These are phyloP conservation scores for Paracorniculantispora psalliotae DNA, from an alignment of 2,329 filamentous ascomycete species.

Conservation along the genomic window DNA sequence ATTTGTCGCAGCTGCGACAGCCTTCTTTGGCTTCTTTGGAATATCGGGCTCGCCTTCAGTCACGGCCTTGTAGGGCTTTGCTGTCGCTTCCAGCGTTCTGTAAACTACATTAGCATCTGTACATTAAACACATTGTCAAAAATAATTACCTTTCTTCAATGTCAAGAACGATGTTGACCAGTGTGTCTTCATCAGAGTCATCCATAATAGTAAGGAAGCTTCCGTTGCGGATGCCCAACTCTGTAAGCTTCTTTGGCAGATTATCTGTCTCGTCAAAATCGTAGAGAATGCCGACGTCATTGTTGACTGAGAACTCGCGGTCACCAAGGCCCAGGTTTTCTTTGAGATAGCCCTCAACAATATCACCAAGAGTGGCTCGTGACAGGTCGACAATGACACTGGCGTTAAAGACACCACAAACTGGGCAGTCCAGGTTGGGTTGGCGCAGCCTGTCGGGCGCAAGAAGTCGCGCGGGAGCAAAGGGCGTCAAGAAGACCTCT, in stretches of 20 bases:
- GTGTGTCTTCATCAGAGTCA: constrained; percentile 66
- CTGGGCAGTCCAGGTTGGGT: constrained; percentile 77
- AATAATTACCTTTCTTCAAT: constrained; percentile 56
- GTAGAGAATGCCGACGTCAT: constrained; percentile 73
- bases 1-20: constrained; percentile 32
- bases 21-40: constrained; percentile 48
- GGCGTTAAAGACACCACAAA: constrained; percentile 71
- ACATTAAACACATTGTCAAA: background rate
- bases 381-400: constrained; percentile 63
- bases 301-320: constrained; percentile 71
- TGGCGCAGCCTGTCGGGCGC: constrained; percentile 50
- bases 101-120: constrained; percentile 23
- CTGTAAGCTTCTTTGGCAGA: constrained; percentile 68
- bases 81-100: constrained; percentile 39
- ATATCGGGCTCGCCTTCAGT: constrained; percentile 42
- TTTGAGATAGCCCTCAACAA: constrained; percentile 72
- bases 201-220: constrained; percentile 82
- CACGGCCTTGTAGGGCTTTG: constrained; percentile 51
- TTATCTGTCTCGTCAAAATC: constrained; percentile 88
- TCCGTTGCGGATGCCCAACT: constrained; percentile 70
- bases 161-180: constrained; percentile 74
- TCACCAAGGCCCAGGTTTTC: constrained; percentile 69
- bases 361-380: constrained; percentile 68
- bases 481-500: constrained; percentile 79
- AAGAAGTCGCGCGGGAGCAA: constrained; percentile 53